phyloP scores from a whole-genome alignment of 2,329 filamentous ascomycete genomes.

The Pseudogymnoascus pannorum region DNA sequence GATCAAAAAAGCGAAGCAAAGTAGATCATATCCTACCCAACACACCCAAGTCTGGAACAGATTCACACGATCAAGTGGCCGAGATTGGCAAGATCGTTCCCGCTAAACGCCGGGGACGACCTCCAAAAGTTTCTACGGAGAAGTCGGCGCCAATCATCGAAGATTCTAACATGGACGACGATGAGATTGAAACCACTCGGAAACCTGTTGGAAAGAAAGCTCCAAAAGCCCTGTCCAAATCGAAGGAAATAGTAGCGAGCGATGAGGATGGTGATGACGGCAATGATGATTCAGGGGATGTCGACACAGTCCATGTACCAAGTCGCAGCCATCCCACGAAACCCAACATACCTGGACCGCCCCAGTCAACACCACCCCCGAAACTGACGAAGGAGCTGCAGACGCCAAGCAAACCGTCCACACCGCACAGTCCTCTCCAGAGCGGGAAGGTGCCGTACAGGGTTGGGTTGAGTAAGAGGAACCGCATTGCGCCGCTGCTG shows the following conservation, averaged over 20 bases:
- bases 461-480: constrained; percentile 42
- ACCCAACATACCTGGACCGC: neutral
- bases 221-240: neutral
- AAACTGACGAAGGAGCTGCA: constrained; percentile 13
- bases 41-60: neutral
- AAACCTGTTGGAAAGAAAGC: neutral
- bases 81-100: neutral
- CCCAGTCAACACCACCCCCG: neutral
- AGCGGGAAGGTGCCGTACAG: constrained; percentile 35
- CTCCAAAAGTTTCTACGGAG: neutral
- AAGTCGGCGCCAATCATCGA: neutral
- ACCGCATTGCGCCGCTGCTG: constrained; percentile 40
- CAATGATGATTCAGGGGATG: neutral
- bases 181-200: neutral
- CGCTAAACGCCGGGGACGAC: neutral
- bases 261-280: neutral
- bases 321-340: neutral
- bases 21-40: neutral
- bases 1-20: neutral
- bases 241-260: too few species aligned
- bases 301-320: neutral
- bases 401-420: constrained; percentile 13
- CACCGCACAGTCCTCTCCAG: constrained; percentile 14
- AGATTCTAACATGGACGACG: neutral
- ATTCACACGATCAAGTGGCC: neutral